These are phyloP conservation scores for Aspergillus novofumigatus DNA, from an alignment of 2,329 filamentous ascomycete species.

Conservation along the genomic window DNA sequence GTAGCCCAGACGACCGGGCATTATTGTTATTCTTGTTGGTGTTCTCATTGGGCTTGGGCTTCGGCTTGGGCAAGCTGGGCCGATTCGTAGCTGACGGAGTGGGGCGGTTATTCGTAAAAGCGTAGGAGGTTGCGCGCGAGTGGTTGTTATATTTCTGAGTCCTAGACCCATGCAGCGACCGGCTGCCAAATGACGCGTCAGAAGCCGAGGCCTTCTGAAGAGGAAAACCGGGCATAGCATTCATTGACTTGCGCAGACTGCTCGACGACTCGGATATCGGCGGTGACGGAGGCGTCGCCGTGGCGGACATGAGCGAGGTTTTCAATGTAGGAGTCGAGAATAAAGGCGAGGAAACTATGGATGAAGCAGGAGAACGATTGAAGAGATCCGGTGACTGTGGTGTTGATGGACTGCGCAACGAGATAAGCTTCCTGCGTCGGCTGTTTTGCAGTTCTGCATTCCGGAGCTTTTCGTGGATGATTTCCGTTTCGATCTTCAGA, in stretches of 20 bases:
- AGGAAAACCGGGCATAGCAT: slow-evolving; percentile 48
- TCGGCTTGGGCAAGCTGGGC: slow-evolving; percentile 27
- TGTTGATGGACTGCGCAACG: slow-evolving; percentile 46
- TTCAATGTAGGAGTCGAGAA: slow-evolving; percentile 81
- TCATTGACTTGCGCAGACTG: slow-evolving; percentile 51
- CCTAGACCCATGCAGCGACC: slow-evolving; percentile 45
- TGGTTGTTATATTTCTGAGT: slow-evolving; percentile 44
- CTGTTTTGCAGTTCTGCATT: slow-evolving; percentile 56
- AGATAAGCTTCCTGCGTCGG: slow-evolving; percentile 49
- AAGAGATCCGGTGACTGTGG: slow-evolving; percentile 66
- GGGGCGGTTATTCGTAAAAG: slow-evolving; percentile 45
- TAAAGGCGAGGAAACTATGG: slow-evolving; percentile 79
- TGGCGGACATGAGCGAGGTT: slow-evolving; percentile 58
- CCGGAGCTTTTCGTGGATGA: slow-evolving; percentile 88
- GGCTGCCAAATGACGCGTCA: slow-evolving; percentile 49
- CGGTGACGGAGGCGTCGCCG: slow-evolving; percentile 84
- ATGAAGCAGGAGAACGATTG: slow-evolving; percentile 73
- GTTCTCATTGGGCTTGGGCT: slow-evolving; percentile 14
- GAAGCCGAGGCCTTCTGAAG: slow-evolving; percentile 43
- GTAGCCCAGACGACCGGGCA: slow-evolving; percentile 45
- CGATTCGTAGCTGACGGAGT: slow-evolving; percentile 43
- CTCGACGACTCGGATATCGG: slow-evolving; percentile 83
- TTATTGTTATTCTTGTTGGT: slow-evolving; percentile 41
- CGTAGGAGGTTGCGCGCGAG: slow-evolving; percentile 56
- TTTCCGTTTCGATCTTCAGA: slow-evolving; percentile 89